phyloP scores from a whole-genome alignment of 2,329 filamentous ascomycete species.

The Coniochaeta sp. region DNA sequence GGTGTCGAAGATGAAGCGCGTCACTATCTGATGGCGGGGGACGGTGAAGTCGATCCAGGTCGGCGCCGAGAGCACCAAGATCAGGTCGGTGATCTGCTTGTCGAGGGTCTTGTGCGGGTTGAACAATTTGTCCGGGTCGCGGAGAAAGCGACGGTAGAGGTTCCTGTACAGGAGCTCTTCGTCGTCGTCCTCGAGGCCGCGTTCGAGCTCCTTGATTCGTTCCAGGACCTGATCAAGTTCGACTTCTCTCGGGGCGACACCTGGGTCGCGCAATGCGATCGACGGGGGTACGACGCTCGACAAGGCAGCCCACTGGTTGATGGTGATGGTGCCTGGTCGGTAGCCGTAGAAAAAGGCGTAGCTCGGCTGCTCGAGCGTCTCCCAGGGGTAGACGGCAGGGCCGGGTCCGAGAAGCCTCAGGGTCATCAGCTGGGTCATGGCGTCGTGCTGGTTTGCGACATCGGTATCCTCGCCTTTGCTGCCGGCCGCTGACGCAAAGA shows the following conservation, averaged over 20 bases:
- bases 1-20: conserved; percentile 62
- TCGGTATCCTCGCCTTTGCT: conserved; percentile 38
- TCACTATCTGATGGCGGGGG: conserved; percentile 64
- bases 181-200: conserved; percentile 47
- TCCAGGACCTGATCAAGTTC: conserved; percentile 50
- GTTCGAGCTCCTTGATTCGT: conserved; percentile 51
- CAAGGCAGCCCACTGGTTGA: conserved; percentile 61
- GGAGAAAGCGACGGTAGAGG: conserved; percentile 61
- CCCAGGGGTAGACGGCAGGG: conserved; percentile 49
- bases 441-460: conserved; percentile 40
- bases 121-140: conserved; percentile 56
- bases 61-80: conserved; percentile 59
- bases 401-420: conserved; percentile 37
- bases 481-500: conserved; percentile 45
- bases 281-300: conserved; percentile 48
- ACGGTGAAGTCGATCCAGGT: conserved; percentile 69
- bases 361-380: conserved; percentile 68
- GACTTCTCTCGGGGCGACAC: conserved; percentile 52
- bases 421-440: conserved; percentile 53
- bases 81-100: conserved; percentile 65
- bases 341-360: conserved; percentile 60
- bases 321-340: conserved; percentile 61
- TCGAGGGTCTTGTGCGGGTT: conserved; percentile 59
- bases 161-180: conserved; percentile 53
- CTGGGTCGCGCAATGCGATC: conserved; percentile 51